Base-by-base conservation (phyloP, 2,329 filamentous ascomycete species). In the Aspergillus tanneri region DNA sequence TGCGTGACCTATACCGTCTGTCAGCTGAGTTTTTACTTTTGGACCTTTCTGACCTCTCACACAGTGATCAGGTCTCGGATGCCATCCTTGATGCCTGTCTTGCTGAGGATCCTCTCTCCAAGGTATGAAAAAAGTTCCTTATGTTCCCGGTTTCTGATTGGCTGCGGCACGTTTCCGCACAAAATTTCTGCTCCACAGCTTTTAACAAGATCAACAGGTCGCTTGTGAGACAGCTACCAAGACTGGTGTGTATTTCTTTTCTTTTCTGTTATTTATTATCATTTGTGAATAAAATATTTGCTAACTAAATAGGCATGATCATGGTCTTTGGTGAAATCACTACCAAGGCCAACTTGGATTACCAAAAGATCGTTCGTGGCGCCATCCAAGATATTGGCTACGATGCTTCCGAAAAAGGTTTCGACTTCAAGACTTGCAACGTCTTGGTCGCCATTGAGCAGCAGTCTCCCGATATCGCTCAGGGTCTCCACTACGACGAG, bases 381-480 rank as follows among this genome's bases (percentile, higher is more conserved):
- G 84, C 91, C 72, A 90, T 99, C 84, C 92, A 96, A 84, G 92
- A 95, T 72, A 99, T 99, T 70, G 93, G 93, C 67, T 99, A 97
- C 78, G 93, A 99, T 78, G 84, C 87, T 76, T 97, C 93, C 47
- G 81, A 83, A 67, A 99, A 99, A 86, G 93, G 93, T 57, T 99
- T 99, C 77, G 93, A 99, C 81, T 96, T 96, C 90, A 97, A 97
- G 87, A 99, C 93, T 63, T 92, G 88, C 81, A 97, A 96, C 81
- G 84, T 99, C 69, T 85, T 97, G 64, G 91, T 97, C 66, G 93
- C 92, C 77, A 96, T 99, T 75, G 93, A 99, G 86, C 85, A 99
- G 80, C 93, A 99, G 79, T 97, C 92, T 53, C 88, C 92, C 68
- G 93, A 99, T 76, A 99, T 99, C 69, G 93, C 93, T 64, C 93